These are phyloP conservation scores for Thraustochytrium sp. DNA, from an alignment of 352 stramenopile genomes.

Conservation along the genomic window DNA sequence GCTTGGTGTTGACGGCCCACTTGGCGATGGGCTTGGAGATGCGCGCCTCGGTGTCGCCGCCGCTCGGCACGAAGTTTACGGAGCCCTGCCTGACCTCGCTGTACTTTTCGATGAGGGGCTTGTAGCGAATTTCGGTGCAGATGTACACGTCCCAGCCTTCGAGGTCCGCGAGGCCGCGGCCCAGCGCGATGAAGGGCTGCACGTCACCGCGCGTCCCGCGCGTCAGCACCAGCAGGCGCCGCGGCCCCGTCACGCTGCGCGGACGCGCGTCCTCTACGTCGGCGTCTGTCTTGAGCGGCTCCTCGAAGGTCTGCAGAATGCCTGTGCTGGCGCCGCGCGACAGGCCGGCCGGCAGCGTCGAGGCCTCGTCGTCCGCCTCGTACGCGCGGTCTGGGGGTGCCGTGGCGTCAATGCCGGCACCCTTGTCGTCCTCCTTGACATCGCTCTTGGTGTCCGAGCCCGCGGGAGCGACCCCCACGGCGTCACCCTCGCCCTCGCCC, in stretches of 20 bases:
- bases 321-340: too few species aligned
- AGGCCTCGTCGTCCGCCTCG: too few species aligned
- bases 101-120: slow-evolving; percentile 36
- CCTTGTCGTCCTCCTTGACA: too few species aligned
- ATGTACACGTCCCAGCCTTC: slow-evolving; percentile 1
- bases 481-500: too few species aligned
- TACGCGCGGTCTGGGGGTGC: too few species aligned
- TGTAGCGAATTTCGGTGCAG: slow-evolving; percentile 29
- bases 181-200: slow-evolving; percentile 43
- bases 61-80: slow-evolving; percentile 9
- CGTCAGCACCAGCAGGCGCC: neutral
- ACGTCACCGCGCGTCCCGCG: slow-evolving; percentile 39
- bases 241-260: neutral
- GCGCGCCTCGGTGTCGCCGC: slow-evolving; percentile 34
- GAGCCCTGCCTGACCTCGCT: neutral
- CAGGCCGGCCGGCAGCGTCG: too few species aligned
- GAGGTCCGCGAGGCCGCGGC: slow-evolving; percentile 4
- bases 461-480: too few species aligned
- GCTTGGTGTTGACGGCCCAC: slow-evolving; percentile 35
- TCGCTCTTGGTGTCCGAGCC: too few species aligned
- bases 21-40: slow-evolving; percentile 11
- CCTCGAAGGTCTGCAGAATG: too few species aligned
- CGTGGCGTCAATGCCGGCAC: too few species aligned
- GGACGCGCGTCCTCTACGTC: too few species aligned
- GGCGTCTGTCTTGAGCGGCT: too few species aligned